Evolutionary conservation across 139 green algal genomes (phyloP).

Genomic region (Haematococcus lacustris): DNA sequence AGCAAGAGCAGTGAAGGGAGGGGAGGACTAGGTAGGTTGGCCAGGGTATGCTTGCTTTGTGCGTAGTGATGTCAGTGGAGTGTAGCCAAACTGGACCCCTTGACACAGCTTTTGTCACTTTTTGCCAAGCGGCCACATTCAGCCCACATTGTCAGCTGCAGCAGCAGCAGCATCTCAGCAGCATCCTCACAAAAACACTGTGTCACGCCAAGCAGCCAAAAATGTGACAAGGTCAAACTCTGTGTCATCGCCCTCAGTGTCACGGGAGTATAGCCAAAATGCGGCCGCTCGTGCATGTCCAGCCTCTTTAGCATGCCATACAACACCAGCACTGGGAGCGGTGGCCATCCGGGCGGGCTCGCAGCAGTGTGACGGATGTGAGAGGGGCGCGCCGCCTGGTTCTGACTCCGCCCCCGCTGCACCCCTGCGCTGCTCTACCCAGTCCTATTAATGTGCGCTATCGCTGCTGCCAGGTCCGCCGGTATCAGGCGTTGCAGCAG

Average conservation of each 20-base stretch:
- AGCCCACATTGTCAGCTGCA: background rate
- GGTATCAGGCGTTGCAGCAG: constrained; percentile 16
- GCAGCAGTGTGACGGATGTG: too few species aligned
- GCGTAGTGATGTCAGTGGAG: background rate
- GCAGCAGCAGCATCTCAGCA: background rate
- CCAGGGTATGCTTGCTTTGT: background rate
- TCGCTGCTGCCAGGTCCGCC: constrained; percentile 13
- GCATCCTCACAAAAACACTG: background rate
- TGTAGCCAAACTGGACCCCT: background rate
- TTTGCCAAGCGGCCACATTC: background rate
- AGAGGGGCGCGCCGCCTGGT: too few species aligned
- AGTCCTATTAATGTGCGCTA: background rate
- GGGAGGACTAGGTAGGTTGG: background rate
- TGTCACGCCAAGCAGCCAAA: background rate
- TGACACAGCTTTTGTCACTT: background rate
- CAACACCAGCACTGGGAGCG: too few species aligned
- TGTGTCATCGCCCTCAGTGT: background rate
- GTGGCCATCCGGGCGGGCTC: too few species aligned
- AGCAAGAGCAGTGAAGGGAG: background rate
- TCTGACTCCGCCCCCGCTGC: too few species aligned
- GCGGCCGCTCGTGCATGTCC: too few species aligned
- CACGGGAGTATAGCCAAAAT: too few species aligned
- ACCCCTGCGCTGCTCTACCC: background rate
- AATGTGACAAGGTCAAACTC: background rate
- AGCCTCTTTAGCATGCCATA: too few species aligned